Conservation (phyloP, 805 yeast genomes). For the Candida dendrica region DNA sequence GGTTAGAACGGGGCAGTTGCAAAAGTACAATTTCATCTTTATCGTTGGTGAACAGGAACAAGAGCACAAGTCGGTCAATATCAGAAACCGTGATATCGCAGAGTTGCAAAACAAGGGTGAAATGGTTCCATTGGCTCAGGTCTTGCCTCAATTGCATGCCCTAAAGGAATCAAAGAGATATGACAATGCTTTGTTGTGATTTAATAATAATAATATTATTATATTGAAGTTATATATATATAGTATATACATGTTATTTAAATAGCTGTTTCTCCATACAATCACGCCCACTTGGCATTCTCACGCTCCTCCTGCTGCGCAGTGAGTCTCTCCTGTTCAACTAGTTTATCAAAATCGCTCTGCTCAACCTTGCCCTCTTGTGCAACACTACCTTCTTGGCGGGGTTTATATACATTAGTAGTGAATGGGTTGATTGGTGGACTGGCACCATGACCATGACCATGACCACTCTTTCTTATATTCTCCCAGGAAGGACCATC, state of each 20-base stretch:
- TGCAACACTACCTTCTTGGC: neutral
- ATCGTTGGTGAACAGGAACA: conserved; percentile 96
- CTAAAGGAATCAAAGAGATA: conserved; percentile 70
- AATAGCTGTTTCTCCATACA: neutral
- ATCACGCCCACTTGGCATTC: neutral
- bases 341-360: conserved; percentile 16
- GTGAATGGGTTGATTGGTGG: conserved; percentile 7
- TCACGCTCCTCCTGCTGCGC: conserved; percentile 9
- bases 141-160: conserved; percentile 56
- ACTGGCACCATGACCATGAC: neutral
- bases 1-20: conserved; percentile 93
- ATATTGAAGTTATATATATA: neutral
- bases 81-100: conserved; percentile 92
- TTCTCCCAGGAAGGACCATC: neutral
- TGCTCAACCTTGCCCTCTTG: conserved; percentile 1
- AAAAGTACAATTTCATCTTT: conserved; percentile 91
- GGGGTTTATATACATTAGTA: conserved; percentile 7
- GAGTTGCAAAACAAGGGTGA: conserved; percentile 92
- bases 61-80: conserved; percentile 72
- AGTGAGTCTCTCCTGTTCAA: conserved; percentile 18
- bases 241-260: neutral
- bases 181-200: conserved; percentile 43
- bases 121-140: conserved; percentile 64
- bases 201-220: too few relatives aligned
- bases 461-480: neutral